Conservation (phyloP, 306 rosid genomes). For the Senna tora region DNA sequence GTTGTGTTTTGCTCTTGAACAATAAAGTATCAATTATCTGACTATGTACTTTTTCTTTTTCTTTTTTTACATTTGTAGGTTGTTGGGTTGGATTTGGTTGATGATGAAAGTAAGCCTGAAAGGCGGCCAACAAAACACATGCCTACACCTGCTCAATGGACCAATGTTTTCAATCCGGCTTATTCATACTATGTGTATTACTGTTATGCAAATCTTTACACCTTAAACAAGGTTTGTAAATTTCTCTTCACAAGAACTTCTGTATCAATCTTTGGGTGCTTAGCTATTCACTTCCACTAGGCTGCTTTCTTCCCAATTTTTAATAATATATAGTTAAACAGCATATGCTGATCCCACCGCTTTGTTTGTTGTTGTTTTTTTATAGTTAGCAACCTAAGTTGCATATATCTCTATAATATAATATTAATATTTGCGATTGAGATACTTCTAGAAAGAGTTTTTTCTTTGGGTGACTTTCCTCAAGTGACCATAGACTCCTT, state of each 20-base stretch:
- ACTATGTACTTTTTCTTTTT: not conserved
- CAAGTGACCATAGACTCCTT: not conserved
- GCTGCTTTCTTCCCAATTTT: not conserved
- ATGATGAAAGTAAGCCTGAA: constrained; percentile 87
- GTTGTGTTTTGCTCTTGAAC: constrained; percentile 12
- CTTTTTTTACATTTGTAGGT: constrained; percentile 60
- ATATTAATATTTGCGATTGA: constrained; percentile 4
- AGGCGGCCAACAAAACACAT: constrained; percentile 88
- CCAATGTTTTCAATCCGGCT: constrained; percentile 81
- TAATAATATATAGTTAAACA: not conserved
- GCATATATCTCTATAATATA: constrained; percentile 7
- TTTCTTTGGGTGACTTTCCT: not conserved
- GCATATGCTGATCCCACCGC: too few relatives aligned
- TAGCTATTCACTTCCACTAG: not conserved
- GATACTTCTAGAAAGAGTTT: too few relatives aligned
- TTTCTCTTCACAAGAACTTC: constrained; percentile 4
- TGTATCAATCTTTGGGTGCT: constrained; percentile 2
- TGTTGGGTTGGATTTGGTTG: constrained; percentile 89
- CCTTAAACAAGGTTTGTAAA: constrained; percentile 66
- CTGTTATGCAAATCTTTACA: constrained; percentile 81
- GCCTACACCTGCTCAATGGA: constrained; percentile 90
- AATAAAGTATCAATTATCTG: not conserved
- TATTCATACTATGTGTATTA: constrained; percentile 79
- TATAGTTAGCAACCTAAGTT: not conserved
- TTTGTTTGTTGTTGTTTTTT: too few relatives aligned